phyloP scores from a whole-genome alignment of 441 rosid genomes.

The Melastoma candidum region DNA sequence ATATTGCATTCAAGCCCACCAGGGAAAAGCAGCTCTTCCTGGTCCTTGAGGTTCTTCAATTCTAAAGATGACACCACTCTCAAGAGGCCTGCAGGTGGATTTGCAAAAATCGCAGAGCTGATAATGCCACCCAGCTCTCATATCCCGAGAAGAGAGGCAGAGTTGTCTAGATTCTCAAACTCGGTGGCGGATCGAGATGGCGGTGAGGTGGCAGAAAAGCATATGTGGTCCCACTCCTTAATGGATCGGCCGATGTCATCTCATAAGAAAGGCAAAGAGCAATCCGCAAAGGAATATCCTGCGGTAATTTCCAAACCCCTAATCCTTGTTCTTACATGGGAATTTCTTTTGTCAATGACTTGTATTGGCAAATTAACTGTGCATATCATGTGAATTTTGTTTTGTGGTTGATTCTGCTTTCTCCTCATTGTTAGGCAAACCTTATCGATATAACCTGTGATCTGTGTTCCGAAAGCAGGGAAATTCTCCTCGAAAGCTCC shows the following conservation, averaged over 20 bases:
- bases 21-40: no score
- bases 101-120: conserved; percentile 24
- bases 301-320: conserved; percentile 26
- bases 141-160: conserved; percentile 28
- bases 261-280: conserved; percentile 29
- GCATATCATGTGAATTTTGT: no score
- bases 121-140: conserved; percentile 35
- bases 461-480: conserved; percentile 24
- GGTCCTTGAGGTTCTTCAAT: not conserved
- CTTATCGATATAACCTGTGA: conserved; percentile 1
- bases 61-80: conserved; percentile 21
- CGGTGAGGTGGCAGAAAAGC: conserved; percentile 24
- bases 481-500: conserved; percentile 32
- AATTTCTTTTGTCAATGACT: not conserved
- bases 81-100: conserved; percentile 16
- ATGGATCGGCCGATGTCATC: conserved; percentile 31
- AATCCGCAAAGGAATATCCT: conserved; percentile 25
- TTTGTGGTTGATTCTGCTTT: no score
- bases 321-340: not conserved
- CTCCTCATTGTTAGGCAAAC: no score
- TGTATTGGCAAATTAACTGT: no score
- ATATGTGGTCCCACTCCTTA: conserved; percentile 43
- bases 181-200: conserved; percentile 42
- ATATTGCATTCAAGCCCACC: no score
- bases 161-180: conserved; percentile 60